A percentile compares a stretch with the other conserved stretches of the same genome.
Evolutionary conservation across 2,329 filamentous ascomycete genomes (phyloP).

Genomic region (Aspergillus carbonarius): DNA sequence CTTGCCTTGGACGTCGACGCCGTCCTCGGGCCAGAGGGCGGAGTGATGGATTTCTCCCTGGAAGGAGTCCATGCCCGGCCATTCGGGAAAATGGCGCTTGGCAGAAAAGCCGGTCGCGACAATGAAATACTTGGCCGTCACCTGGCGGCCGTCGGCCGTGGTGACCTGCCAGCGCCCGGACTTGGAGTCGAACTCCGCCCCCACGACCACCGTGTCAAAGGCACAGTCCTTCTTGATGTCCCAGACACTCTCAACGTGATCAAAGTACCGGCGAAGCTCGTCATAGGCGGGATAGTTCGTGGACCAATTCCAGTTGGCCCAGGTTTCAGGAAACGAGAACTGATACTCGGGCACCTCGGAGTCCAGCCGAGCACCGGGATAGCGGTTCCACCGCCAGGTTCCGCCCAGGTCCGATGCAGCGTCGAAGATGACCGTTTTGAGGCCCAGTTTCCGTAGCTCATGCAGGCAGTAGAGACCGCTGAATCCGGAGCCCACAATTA

Average conservation of each 20-base stretch:
- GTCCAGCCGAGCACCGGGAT: constrained; percentile 57
- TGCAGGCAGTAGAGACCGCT: constrained; percentile 53
- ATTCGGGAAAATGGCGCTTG: constrained; percentile 45
- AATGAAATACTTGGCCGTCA: constrained; percentile 47
- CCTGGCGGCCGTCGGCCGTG: constrained; percentile 42
- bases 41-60: constrained; percentile 56
- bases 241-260: constrained; percentile 47
- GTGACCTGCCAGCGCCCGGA: constrained; percentile 46
- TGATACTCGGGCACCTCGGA: constrained; percentile 56
- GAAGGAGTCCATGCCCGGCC: constrained; percentile 45
- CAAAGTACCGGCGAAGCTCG: constrained; percentile 50
- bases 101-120: constrained; percentile 49
- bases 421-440: constrained; percentile 53
- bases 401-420: constrained; percentile 54
- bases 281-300: constrained; percentile 28
- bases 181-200: constrained; percentile 41
- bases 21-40: constrained; percentile 54
- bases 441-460: constrained; percentile 51
- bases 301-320: constrained; percentile 48
- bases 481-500: constrained; percentile 25
- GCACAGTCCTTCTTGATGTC: constrained; percentile 46
- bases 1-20: constrained; percentile 49
- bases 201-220: constrained; percentile 47
- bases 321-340: constrained; percentile 52
- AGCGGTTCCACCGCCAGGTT: constrained; percentile 59